A percentile compares a stretch with the other conserved stretches of the same genome.
These are phyloP conservation scores for Microstegium vimineum DNA, from an alignment of 176 grass and related monocot genomes.

Conservation along the genomic window DNA sequence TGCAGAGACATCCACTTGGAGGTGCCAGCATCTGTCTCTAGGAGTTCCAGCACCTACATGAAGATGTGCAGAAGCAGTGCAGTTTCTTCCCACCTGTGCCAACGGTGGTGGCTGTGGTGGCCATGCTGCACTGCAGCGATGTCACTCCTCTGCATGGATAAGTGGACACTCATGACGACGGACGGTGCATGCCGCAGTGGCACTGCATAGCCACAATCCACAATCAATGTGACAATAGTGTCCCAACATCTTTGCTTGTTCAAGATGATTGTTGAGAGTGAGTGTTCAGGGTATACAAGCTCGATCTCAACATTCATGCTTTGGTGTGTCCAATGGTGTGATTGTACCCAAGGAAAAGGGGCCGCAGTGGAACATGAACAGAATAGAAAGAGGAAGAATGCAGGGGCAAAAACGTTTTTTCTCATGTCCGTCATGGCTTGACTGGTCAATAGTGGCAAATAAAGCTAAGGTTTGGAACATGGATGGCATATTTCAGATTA, in stretches of 20 bases:
- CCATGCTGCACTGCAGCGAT: neutral
- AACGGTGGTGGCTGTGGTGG: neutral
- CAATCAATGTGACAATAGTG: neutral
- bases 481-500: neutral
- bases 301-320: neutral
- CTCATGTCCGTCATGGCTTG: neutral
- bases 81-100: neutral
- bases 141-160: no score
- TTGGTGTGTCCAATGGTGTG: neutral
- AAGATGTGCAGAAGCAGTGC: neutral
- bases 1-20: neutral
- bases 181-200: neutral
- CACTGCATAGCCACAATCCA: neutral
- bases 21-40: neutral
- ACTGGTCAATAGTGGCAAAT: neutral
- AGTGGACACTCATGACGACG: neutral
- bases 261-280: neutral
- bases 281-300: neutral
- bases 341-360: neutral
- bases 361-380: neutral
- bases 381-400: neutral
- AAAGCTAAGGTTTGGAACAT: neutral
- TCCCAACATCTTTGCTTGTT: neutral
- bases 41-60: neutral
- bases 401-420: neutral